These are phyloP conservation scores for Poronia punctata DNA, from an alignment of 495 filamentous ascomycete genomes.

Conservation along the genomic window DNA sequence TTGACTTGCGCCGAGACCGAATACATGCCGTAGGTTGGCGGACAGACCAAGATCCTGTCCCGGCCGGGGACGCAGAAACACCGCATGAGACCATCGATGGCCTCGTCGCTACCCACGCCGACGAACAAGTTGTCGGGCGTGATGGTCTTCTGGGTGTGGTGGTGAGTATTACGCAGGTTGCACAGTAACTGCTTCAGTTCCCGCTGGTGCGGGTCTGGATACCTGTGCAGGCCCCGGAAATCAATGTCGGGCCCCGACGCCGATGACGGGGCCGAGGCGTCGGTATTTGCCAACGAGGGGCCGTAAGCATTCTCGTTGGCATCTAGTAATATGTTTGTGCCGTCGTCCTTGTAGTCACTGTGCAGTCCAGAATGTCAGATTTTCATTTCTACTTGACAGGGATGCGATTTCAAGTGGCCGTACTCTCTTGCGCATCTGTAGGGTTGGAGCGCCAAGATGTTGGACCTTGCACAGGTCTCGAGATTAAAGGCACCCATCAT, in stretches of 20 bases:
- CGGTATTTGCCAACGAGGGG: conserved; percentile 46
- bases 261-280: conserved; percentile 16
- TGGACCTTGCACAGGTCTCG: conserved; percentile 71
- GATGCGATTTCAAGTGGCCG: conserved; percentile 29
- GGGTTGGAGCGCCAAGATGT: conserved; percentile 74
- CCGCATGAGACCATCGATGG: conserved; percentile 85
- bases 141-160: conserved; percentile 67
- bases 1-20: conserved; percentile 88
- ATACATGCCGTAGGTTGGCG: conserved; percentile 99
- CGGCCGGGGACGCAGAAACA: conserved; percentile 83
- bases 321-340: conserved; percentile 91
- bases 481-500: conserved; percentile 60
- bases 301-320: conserved; percentile 98
- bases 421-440: conserved; percentile 83
- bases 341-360: conserved; percentile 98
- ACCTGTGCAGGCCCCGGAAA: conserved; percentile 76
- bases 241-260: conserved; percentile 45
- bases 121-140: conserved; percentile 82
- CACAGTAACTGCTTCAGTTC: conserved; percentile 83
- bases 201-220: conserved; percentile 91
- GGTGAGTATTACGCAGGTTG: conserved; percentile 77
- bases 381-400: background rate
- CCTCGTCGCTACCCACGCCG: conserved; percentile 93
- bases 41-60: conserved; percentile 89
- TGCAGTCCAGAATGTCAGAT: conserved; percentile 17